These are phyloP conservation scores for Deinandra increscens DNA, from an alignment of 129 eudicot species.

Conservation along the genomic window DNA sequence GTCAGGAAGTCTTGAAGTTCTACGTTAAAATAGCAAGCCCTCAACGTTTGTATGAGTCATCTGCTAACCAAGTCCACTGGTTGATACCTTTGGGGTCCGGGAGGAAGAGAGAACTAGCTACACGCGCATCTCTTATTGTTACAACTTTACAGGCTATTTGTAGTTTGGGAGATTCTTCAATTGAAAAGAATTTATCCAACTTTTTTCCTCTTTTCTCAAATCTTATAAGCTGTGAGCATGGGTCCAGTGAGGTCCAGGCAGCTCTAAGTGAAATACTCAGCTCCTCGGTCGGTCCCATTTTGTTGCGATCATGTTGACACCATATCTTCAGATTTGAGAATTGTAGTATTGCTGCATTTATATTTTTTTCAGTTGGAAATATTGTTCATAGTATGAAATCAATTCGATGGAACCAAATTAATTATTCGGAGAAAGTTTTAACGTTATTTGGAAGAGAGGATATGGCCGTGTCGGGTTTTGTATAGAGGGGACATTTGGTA, in stretches of 20 bases:
- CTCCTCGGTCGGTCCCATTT: constrained; percentile 73
- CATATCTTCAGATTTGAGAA: constrained; percentile 11
- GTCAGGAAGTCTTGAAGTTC: constrained; percentile 65
- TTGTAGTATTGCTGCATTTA: constrained; percentile 5
- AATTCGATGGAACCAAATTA: too few relatives aligned
- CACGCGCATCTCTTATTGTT: constrained; percentile 82
- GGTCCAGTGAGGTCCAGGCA: constrained; percentile 79
- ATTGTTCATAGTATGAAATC: constrained; percentile 37
- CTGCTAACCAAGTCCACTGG: constrained; percentile 40
- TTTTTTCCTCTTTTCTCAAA: constrained; percentile 74
- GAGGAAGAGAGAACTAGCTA: constrained; percentile 72
- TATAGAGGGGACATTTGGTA: too few relatives aligned
- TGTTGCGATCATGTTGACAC: constrained; percentile 64
- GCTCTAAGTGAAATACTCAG: constrained; percentile 79
- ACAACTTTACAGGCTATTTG: constrained; percentile 68
- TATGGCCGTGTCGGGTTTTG: too few relatives aligned
- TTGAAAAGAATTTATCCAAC: constrained; percentile 57
- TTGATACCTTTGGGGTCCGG: constrained; percentile 79
- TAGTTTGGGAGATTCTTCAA: constrained; percentile 62
- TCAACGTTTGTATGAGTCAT: constrained; percentile 34
- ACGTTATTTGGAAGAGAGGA: too few relatives aligned
- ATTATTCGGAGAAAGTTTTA: too few relatives aligned
- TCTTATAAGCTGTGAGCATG: constrained; percentile 87
- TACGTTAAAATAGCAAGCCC: constrained; percentile 56
- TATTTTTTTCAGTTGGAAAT: constrained; percentile 18